Conservation (phyloP, 495 filamentous ascomycete species). For the Penicillium angulare region DNA sequence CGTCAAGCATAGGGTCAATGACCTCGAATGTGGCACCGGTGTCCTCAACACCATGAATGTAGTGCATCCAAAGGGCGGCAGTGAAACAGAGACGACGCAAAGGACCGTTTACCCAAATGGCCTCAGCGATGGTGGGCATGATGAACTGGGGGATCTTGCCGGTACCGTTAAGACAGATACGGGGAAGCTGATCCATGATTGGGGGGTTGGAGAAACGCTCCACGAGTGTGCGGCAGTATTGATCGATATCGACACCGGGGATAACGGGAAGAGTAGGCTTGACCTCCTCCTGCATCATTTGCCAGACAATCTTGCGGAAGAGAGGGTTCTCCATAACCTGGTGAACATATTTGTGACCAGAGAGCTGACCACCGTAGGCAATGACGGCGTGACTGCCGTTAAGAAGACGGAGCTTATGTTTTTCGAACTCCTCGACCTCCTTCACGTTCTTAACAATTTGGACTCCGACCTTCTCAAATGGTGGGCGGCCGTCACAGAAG, state of each 20-base stretch:
- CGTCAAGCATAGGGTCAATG: slow-evolving; percentile 44
- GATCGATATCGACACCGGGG: slow-evolving; percentile 44
- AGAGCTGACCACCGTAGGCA: slow-evolving; percentile 42
- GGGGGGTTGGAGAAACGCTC: slow-evolving; percentile 51
- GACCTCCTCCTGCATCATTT: slow-evolving; percentile 50
- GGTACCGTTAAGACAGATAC: slow-evolving; percentile 44
- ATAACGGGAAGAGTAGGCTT: slow-evolving; percentile 45
- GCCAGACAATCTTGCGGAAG: slow-evolving; percentile 40
- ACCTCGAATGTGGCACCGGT: slow-evolving; percentile 36
- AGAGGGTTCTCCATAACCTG: slow-evolving; percentile 43
- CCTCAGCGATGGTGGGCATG: slow-evolving; percentile 50
- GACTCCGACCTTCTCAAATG: slow-evolving; percentile 45
- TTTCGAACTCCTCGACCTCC: slow-evolving; percentile 47
- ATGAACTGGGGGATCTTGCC: slow-evolving; percentile 53
- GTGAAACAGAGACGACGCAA: slow-evolving; percentile 46
- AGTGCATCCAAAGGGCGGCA: slow-evolving; percentile 46
- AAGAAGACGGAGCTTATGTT: slow-evolving; percentile 51
- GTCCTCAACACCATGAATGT: slow-evolving; percentile 45
- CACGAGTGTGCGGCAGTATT: slow-evolving; percentile 45
- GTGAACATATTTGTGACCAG: slow-evolving; percentile 47
- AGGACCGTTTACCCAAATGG: slow-evolving; percentile 42
- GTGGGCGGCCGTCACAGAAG: slow-evolving; percentile 42
- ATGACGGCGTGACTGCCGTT: slow-evolving; percentile 48
- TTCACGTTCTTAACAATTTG: slow-evolving; percentile 46
- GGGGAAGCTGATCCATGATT: slow-evolving; percentile 47